Conservation (phyloP, 345 rosid genomes). For the Angophora floribunda region DNA sequence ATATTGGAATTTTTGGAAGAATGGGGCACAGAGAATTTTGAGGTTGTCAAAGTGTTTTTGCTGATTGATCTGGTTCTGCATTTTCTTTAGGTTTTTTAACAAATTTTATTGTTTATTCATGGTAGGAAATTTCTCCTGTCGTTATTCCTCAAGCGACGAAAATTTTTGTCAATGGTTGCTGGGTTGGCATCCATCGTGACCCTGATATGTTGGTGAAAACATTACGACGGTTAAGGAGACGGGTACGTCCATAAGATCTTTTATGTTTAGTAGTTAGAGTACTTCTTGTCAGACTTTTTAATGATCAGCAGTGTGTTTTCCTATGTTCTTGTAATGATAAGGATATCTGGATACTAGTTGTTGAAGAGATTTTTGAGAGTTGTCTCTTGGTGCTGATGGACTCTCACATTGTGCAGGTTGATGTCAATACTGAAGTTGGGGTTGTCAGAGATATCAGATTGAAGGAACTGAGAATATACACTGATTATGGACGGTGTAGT, state of each 20-base stretch:
- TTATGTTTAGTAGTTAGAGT: background rate
- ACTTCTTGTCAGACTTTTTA: background rate
- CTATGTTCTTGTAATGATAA: background rate
- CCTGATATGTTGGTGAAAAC: conserved; percentile 99
- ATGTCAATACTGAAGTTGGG: conserved; percentile 96
- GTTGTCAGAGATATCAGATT: conserved; percentile 90
- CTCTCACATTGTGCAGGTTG: conserved; percentile 46
- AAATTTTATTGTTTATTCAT: background rate
- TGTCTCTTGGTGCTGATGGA: background rate
- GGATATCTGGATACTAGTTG: background rate
- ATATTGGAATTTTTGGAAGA: conserved; percentile 90
- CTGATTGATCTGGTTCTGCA: background rate
- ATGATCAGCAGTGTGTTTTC: background rate
- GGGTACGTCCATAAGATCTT: conserved; percentile 15
- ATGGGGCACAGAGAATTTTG: conserved; percentile 98
- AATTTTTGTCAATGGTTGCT: conserved; percentile 92
- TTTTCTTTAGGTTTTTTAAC: background rate
- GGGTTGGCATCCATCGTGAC: conserved; percentile 98
- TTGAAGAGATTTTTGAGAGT: background rate
- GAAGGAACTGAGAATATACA: conserved; percentile 84
- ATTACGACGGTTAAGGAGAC: conserved; percentile 79
- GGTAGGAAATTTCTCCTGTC: conserved; percentile 92
- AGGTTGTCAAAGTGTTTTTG: conserved; percentile 33
- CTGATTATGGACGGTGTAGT: conserved; percentile 99
- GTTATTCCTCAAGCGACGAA: conserved; percentile 95